Conservation (phyloP, 1,284 basidiomycete genomes). For the Tilletia caries region DNA sequence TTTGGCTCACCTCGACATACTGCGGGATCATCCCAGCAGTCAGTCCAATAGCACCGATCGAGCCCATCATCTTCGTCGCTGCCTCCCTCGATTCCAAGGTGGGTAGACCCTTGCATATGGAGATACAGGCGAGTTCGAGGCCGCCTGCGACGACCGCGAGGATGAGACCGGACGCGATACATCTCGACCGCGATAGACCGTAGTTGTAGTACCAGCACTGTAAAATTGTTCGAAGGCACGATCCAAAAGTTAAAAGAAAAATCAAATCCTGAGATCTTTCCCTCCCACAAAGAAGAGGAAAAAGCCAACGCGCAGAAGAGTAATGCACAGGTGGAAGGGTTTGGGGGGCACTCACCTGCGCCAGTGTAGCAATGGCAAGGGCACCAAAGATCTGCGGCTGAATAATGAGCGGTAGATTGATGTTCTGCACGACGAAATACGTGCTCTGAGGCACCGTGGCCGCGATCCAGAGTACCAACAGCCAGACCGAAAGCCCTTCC, state of each 20-base stretch:
- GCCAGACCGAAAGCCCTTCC: constrained; percentile 67
- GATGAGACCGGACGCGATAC: constrained; percentile 54
- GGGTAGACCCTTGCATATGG: constrained; percentile 54
- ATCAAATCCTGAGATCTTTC: too few relatives aligned
- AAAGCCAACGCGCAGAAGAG: too few relatives aligned
- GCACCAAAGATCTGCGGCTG: constrained; percentile 72
- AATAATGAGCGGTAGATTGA: constrained; percentile 68
- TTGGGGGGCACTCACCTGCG: too few relatives aligned
- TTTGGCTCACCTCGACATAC: constrained; percentile 68
- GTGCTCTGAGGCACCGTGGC: constrained; percentile 67
- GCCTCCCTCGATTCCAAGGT: constrained; percentile 58
- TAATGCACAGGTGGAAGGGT: too few relatives aligned
- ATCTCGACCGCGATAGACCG: constrained; percentile 52
- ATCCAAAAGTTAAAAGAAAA: too few relatives aligned
- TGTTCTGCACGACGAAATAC: constrained; percentile 66
- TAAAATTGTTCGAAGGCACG: not conserved
- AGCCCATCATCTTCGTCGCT: constrained; percentile 65
- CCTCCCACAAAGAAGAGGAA: too few relatives aligned
- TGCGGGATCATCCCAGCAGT: constrained; percentile 64
- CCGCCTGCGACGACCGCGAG: constrained; percentile 60
- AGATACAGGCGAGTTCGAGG: constrained; percentile 65
- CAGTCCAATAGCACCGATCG: constrained; percentile 65
- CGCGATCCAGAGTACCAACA: constrained; percentile 71
- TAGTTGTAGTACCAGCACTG: constrained; percentile 66
- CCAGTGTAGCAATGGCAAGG: constrained; percentile 61